These are phyloP conservation scores for Penicillium paneum DNA, from an alignment of 2,329 filamentous ascomycete genomes.

Conservation along the genomic window DNA sequence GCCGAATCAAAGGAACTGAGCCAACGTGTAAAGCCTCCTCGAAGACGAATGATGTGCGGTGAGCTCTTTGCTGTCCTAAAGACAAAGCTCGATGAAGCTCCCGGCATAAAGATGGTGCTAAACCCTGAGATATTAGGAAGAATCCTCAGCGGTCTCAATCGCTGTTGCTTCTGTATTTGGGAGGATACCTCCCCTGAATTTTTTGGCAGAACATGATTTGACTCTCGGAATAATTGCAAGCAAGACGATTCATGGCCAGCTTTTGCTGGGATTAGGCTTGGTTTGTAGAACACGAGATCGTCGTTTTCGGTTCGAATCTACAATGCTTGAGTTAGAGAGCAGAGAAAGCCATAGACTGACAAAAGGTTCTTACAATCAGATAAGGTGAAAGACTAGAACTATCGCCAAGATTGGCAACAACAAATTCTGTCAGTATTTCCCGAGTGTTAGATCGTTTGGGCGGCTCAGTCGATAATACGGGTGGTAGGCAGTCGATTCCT, in stretches of 20 bases:
- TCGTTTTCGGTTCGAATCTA: constrained; percentile 75
- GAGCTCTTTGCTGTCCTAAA: constrained; percentile 74
- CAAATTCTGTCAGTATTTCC: constrained; percentile 72
- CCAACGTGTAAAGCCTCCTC: constrained; percentile 64
- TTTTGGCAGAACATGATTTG: constrained; percentile 65
- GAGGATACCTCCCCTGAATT: constrained; percentile 53
- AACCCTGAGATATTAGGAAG: constrained; percentile 64
- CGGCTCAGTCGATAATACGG: constrained; percentile 69
- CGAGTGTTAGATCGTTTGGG: constrained; percentile 67
- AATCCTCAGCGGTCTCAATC: constrained; percentile 45
- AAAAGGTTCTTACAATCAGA: constrained; percentile 63
- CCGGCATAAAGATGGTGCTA: constrained; percentile 77
- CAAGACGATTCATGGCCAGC: constrained; percentile 22
- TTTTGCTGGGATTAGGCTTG: constrained; percentile 53
- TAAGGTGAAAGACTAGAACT: constrained; percentile 67
- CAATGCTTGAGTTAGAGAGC: constrained; percentile 10
- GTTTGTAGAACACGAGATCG: constrained; percentile 84
- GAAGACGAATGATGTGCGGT: constrained; percentile 71
- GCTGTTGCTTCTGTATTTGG: constrained; percentile 18
- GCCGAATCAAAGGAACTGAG: constrained; percentile 69
- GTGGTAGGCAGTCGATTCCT: constrained; percentile 73
- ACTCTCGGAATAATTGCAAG: constrained; percentile 72
- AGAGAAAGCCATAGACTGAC: background rate
- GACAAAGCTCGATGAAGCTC: constrained; percentile 74
- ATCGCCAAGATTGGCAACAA: constrained; percentile 84